These are phyloP conservation scores for Globisporangium mamillatum DNA, from an alignment of 352 stramenopile species.

Conservation along the genomic window DNA sequence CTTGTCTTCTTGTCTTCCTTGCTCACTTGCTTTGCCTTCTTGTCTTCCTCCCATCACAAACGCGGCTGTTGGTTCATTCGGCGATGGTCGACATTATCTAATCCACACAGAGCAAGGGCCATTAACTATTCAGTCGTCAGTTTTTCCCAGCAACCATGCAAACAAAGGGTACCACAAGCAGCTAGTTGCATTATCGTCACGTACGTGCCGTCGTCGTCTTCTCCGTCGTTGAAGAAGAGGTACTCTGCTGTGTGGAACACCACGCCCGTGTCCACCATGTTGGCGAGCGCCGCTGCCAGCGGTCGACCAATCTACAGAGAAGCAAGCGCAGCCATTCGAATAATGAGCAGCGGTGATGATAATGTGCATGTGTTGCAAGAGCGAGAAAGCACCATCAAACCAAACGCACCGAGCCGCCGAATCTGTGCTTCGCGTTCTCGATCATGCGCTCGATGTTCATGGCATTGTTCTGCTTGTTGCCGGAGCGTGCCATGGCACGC, in stretches of 20 bases:
- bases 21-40: conserved; percentile 11
- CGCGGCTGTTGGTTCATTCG: background rate
- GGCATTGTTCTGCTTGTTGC: conserved; percentile 40
- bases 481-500: conserved; percentile 58
- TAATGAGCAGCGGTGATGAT: background rate
- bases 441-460: conserved; percentile 58
- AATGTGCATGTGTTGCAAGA: background rate
- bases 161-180: background rate
- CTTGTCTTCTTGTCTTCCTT: background rate
- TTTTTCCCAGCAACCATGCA: conserved; percentile 16
- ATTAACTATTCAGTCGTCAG: conserved; percentile 87
- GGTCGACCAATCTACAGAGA: conserved; percentile 44
- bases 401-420: conserved; percentile 54
- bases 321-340: background rate
- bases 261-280: conserved; percentile 49
- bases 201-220: conserved; percentile 83
- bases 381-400: background rate
- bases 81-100: conserved; percentile 57
- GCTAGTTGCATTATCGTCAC: conserved; percentile 12
- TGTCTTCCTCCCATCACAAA: background rate
- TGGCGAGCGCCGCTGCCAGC: conserved; percentile 40
- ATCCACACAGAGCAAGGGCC: conserved; percentile 35
- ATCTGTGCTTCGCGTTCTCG: conserved; percentile 59
- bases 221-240: conserved; percentile 70
- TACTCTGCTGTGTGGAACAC: conserved; percentile 64